Conservation (phyloP, 352 stramenopile species). For the Phytophthora kernoviae region DNA sequence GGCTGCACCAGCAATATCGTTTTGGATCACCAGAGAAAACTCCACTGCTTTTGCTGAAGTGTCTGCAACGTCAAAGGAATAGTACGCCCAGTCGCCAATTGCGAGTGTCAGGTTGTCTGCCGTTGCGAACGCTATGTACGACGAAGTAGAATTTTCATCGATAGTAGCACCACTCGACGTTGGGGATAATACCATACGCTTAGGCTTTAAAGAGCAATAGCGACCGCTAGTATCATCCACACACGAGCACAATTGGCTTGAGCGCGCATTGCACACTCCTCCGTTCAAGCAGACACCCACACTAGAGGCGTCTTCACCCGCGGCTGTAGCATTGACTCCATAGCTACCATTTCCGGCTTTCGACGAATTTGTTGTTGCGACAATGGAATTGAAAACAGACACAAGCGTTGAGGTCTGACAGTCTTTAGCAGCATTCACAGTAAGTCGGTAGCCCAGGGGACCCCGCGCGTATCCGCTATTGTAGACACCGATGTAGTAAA, state of each 20-base stretch:
- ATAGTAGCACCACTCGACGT: background rate
- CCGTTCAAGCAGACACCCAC: slow-evolving; percentile 52
- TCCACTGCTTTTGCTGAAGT: slow-evolving; percentile 43
- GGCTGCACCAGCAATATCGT: slow-evolving; percentile 34
- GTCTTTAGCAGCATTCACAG: slow-evolving; percentile 53
- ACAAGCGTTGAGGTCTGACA: slow-evolving; percentile 35
- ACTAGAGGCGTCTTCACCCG: slow-evolving; percentile 4
- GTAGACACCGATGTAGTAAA: slow-evolving; percentile 80
- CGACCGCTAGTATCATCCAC: slow-evolving; percentile 25
- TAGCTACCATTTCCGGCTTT: slow-evolving; percentile 9
- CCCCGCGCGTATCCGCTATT: slow-evolving; percentile 71
- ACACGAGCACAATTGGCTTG: slow-evolving; percentile 62
- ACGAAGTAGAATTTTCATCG: slow-evolving; percentile 9
- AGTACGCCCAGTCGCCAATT: slow-evolving; percentile 65
- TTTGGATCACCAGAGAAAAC: slow-evolving; percentile 53
- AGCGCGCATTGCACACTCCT: slow-evolving; percentile 51
- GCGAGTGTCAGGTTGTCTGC: slow-evolving; percentile 29
- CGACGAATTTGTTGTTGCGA: slow-evolving; percentile 11
- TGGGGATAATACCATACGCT: slow-evolving; percentile 17
- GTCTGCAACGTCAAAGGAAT: slow-evolving; percentile 67
- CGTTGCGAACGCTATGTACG: slow-evolving; percentile 36
- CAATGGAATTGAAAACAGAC: slow-evolving; percentile 16
- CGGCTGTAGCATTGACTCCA: background rate
- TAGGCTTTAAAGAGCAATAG: slow-evolving; percentile 51
- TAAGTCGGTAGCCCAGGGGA: slow-evolving; percentile 53